Percentiles rank a stretch among this genome's conserved stretches.
Evolutionary conservation across 1,284 basidiomycete genomes (phyloP).

Genomic region (Puccinia triticina): DNA sequence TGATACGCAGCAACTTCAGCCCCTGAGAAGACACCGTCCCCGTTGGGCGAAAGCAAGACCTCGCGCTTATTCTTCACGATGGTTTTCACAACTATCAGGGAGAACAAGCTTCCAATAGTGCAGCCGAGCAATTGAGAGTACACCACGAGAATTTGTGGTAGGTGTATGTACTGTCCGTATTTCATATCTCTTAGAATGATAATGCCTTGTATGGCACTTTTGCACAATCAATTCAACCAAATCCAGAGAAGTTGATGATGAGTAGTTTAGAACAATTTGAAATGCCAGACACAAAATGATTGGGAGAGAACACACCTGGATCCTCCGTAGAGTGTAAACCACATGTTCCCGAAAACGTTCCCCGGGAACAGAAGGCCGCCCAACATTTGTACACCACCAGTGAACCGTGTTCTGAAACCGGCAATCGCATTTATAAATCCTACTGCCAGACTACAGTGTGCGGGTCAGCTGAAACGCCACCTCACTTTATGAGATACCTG

Average conservation of each 20-base stretch:
- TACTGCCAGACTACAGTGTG: neutral
- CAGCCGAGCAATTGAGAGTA: constrained; percentile 31
- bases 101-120: constrained; percentile 3
- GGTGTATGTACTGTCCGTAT: constrained; percentile 33
- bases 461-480: neutral
- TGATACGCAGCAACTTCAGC: constrained; percentile 22
- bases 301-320: too few species aligned
- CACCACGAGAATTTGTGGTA: constrained; percentile 8
- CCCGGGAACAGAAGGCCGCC: constrained; percentile 36
- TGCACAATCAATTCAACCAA: too few species aligned
- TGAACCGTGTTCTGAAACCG: constrained; percentile 8
- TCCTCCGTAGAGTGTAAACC: too few species aligned
- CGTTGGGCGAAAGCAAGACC: constrained; percentile 30
- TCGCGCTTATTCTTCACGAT: constrained; percentile 36
- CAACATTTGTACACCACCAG: constrained; percentile 11
- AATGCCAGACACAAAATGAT: too few species aligned
- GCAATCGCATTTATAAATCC: constrained; percentile 24
- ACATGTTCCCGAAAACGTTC: constrained; percentile 26
- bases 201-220: neutral
- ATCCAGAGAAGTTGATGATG: too few species aligned
- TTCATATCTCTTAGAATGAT: constrained; percentile 28
- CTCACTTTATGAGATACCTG: too few species aligned
- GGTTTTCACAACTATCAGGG: constrained; percentile 24
- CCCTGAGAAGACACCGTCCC: constrained; percentile 47
- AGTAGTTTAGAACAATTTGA: too few species aligned